phyloP scores from a whole-genome alignment of 768 basidiomycete species.

The Boletus subparvulus region DNA sequence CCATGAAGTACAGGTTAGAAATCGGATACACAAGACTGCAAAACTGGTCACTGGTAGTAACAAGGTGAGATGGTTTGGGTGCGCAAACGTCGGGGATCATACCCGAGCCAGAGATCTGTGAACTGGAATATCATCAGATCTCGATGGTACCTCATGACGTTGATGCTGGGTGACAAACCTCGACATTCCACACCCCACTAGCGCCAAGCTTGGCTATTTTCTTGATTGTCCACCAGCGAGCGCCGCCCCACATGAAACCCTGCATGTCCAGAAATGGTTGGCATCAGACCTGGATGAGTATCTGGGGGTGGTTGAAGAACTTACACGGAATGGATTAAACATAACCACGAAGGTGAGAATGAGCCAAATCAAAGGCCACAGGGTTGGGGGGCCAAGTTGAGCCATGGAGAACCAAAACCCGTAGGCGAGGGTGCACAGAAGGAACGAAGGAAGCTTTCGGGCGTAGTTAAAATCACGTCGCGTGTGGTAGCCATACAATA shows the following conservation, averaged over 20 bases:
- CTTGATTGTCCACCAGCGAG: constrained; percentile 78
- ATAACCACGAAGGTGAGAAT: constrained; percentile 55
- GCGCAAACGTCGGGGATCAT: constrained; percentile 18
- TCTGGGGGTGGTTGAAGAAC: neutral
- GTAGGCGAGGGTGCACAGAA: constrained; percentile 72
- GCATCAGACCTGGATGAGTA: neutral
- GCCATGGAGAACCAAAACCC: constrained; percentile 85
- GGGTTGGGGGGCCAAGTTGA: constrained; percentile 63
- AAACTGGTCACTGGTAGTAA: constrained; percentile 63
- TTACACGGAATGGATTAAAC: constrained; percentile 73
- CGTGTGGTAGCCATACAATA: constrained; percentile 6
- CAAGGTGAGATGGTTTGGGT: constrained; percentile 5
- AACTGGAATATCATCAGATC: constrained; percentile 46
- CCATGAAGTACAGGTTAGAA: constrained; percentile 69
- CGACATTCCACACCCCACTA: constrained; percentile 71
- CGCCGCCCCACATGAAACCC: constrained; percentile 36
- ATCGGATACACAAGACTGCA: constrained; percentile 78
- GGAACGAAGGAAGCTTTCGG: constrained; percentile 69
- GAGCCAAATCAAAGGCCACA: constrained; percentile 86
- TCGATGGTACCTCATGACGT: neutral
- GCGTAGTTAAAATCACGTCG: neutral
- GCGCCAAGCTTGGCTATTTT: constrained; percentile 60
- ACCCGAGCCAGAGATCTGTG: constrained; percentile 90
- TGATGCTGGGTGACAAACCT: constrained; percentile 44
- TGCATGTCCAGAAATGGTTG: constrained; percentile 40